Conservation (phyloP, 1,284 basidiomycete genomes). For the Austropuccinia psidii region DNA sequence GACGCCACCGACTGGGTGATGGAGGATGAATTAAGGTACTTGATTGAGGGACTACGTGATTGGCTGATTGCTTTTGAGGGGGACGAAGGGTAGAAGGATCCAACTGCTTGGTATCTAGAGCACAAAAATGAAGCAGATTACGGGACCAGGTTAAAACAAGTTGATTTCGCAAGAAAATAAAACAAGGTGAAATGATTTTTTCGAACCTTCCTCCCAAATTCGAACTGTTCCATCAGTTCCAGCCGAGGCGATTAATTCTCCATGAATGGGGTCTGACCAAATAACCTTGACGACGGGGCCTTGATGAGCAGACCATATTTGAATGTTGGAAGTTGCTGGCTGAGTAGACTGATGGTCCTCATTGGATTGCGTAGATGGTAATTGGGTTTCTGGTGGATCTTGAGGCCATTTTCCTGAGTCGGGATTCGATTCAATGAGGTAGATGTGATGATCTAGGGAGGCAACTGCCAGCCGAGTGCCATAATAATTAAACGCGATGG, state of each 20-base stretch:
- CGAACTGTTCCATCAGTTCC: conserved; percentile 22
- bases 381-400: conserved; percentile 51
- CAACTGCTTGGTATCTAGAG: not conserved
- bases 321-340: not conserved
- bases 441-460: conserved; percentile 66
- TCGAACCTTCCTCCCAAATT: conserved; percentile 30
- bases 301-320: conserved; percentile 31
- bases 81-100: not conserved
- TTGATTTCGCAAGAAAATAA: not conserved
- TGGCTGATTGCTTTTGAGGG: no score
- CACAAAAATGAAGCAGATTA: not conserved
- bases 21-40: not conserved
- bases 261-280: conserved; percentile 35
- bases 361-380: conserved; percentile 64
- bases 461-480: conserved; percentile 68
- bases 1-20: conserved; percentile 53
- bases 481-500: conserved; percentile 80
- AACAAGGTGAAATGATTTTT: not conserved
- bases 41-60: no score
- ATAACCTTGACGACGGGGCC: conserved; percentile 29
- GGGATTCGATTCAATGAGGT: conserved; percentile 37
- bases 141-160: not conserved
- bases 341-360: conserved; percentile 43
- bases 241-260: conserved; percentile 19
- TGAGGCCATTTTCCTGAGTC: conserved; percentile 37